These are phyloP conservation scores for Botrytis hyacinthi DNA, from an alignment of 2,329 filamentous ascomycete genomes.

Conservation along the genomic window DNA sequence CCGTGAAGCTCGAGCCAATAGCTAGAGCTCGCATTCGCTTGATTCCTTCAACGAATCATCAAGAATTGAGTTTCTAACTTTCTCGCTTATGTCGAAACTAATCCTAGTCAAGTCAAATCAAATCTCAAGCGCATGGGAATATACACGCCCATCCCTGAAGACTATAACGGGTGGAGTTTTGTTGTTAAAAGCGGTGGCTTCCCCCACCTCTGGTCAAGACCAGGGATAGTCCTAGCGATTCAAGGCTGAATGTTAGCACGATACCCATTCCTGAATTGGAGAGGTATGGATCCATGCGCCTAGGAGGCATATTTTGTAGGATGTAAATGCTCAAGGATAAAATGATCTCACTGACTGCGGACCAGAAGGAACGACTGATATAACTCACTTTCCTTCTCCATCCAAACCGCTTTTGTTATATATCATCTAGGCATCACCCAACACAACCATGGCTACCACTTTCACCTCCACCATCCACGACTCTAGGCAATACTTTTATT, in stretches of 20 bases:
- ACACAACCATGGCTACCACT: conserved; percentile 28
- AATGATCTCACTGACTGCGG: conserved; percentile 31
- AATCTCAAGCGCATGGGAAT: conserved; percentile 19
- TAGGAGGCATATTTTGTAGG: conserved; percentile 20
- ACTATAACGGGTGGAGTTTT: conserved; percentile 18
- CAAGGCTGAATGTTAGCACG: conserved; percentile 33
- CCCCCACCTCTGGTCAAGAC: conserved; percentile 9
- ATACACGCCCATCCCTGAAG: neutral
- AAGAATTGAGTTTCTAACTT: neutral
- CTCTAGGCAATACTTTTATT: conserved; percentile 32
- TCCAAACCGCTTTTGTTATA: conserved; percentile 7
- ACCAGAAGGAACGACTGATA: conserved; percentile 18
- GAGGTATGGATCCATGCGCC: conserved; percentile 19
- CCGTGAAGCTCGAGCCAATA: neutral
- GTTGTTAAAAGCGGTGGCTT: conserved; percentile 3
- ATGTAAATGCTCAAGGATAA: conserved; percentile 29
- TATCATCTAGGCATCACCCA: conserved; percentile 19
- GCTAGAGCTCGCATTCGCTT: neutral
- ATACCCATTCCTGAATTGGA: conserved; percentile 25
- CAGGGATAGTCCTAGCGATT: conserved; percentile 25
- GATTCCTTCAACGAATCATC: conserved; percentile 11
- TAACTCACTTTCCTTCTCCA: conserved; percentile 18
- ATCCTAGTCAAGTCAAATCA: conserved; percentile 9
- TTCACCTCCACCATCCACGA: conserved; percentile 27
- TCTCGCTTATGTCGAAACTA: neutral